A percentile compares a stretch with the other conserved stretches of the same genome.
These are phyloP conservation scores for Blastobotrys buckinghamii DNA, from an alignment of 1,139 yeast genomes.

Conservation along the genomic window DNA sequence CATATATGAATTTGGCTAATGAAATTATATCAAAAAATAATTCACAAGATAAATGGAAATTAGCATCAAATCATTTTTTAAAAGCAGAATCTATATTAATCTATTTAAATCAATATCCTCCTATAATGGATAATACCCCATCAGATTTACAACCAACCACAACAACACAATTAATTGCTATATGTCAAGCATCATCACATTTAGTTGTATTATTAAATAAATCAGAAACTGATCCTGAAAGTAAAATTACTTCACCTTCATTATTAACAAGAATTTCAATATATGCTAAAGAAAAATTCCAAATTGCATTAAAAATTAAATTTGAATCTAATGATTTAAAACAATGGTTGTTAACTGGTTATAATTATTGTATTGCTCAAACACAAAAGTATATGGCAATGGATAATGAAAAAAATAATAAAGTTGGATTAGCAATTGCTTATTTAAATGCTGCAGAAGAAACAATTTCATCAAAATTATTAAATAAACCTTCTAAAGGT, in stretches of 20 bases:
- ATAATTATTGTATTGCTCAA: slow-evolving; percentile 27
- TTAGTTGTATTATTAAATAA: slow-evolving; percentile 28
- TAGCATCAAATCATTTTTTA: slow-evolving; percentile 27
- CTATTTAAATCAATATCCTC: slow-evolving; percentile 24
- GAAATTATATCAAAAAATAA: slow-evolving; percentile 14
- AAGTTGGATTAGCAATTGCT: slow-evolving; percentile 32
- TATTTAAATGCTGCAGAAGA: slow-evolving; percentile 19
- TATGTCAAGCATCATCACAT: slow-evolving; percentile 31
- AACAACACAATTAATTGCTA: slow-evolving; percentile 23
- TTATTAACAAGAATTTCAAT: slow-evolving; percentile 31
- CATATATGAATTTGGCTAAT: slow-evolving; percentile 24
- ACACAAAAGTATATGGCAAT: slow-evolving; percentile 29
- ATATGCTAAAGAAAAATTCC: slow-evolving; percentile 31
- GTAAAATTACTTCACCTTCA: slow-evolving; percentile 21
- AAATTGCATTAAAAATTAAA: slow-evolving; percentile 22
- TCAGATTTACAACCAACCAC: slow-evolving; percentile 26
- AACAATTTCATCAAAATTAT: neutral
- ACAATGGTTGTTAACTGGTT: slow-evolving; percentile 28
- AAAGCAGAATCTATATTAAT: slow-evolving; percentile 27
- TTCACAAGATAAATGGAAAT: slow-evolving; percentile 26
- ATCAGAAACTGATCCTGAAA: slow-evolving; percentile 2
- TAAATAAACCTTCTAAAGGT: neutral
- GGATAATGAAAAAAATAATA: slow-evolving; percentile 26
- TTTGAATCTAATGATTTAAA: slow-evolving; percentile 17
- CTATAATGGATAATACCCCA: slow-evolving; percentile 16